Evolutionary conservation across 2,329 filamentous ascomycete species (phyloP).

Genomic region (Cordyceps militaris): DNA sequence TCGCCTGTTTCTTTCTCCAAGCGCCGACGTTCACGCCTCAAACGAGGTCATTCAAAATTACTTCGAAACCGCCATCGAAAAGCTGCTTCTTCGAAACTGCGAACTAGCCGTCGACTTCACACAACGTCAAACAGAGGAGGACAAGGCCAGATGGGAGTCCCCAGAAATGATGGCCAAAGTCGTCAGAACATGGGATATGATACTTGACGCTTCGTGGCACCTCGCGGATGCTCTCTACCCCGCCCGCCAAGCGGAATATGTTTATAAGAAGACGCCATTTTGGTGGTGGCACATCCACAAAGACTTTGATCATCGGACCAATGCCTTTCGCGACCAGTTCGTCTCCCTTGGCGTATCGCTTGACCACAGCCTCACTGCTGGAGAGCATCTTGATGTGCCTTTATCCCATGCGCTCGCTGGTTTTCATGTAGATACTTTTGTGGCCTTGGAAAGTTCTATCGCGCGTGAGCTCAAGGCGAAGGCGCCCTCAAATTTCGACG

Average conservation of each 20-base stretch:
- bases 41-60: conserved; percentile 25
- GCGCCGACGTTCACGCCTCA: conserved; percentile 18
- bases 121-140: conserved; percentile 6
- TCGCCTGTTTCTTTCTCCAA: conserved; percentile 22
- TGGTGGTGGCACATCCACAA: conserved; percentile 36
- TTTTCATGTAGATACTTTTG: conserved; percentile 27
- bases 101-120: conserved; percentile 17
- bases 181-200: conserved; percentile 26
- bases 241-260: conserved; percentile 27
- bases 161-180: conserved; percentile 17
- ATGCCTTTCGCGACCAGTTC: conserved; percentile 25
- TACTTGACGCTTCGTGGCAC: conserved; percentile 32
- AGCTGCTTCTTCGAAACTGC: conserved; percentile 16
- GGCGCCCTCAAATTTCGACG: conserved; percentile 24
- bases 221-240: conserved; percentile 28
- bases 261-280: conserved; percentile 28
- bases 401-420: conserved; percentile 30
- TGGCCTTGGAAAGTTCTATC: conserved; percentile 24
- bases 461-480: conserved; percentile 23
- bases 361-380: conserved; percentile 23
- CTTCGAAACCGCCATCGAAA: conserved; percentile 24
- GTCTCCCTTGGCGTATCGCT: conserved; percentile 21
- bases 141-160: conserved; percentile 12
- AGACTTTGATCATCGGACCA: conserved; percentile 25
- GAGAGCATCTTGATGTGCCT: conserved; percentile 26